Evolutionary conservation across 495 filamentous ascomycete genomes (phyloP).

Genomic region (Xylaria longipes): DNA sequence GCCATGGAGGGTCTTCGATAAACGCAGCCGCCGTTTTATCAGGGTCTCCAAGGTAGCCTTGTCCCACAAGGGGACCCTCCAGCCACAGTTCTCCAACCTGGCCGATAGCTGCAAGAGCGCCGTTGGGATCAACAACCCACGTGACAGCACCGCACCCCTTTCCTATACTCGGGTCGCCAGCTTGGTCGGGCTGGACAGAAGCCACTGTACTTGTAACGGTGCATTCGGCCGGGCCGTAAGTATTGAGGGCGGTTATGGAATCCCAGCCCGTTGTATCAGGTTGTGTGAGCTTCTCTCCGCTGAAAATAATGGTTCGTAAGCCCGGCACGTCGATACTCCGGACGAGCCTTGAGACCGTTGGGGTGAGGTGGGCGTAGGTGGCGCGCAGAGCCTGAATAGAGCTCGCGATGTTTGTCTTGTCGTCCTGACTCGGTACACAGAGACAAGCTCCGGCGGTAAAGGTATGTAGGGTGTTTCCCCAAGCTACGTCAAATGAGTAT

Average conservation of each 20-base stretch:
- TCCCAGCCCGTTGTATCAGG: conserved; percentile 30
- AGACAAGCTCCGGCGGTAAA: conserved; percentile 51
- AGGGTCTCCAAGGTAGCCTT: conserved; percentile 31
- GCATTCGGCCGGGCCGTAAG: conserved; percentile 42
- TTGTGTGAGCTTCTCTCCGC: conserved; percentile 44
- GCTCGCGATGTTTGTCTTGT: conserved; percentile 34
- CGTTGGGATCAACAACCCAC: conserved; percentile 65
- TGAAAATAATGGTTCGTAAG: conserved; percentile 49
- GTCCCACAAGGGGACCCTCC: conserved; percentile 62
- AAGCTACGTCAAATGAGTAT: conserved; percentile 64
- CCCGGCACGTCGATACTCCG: conserved; percentile 48
- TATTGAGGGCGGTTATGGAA: conserved; percentile 41
- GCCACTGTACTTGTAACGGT: conserved; percentile 40
- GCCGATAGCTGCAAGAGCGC: conserved; percentile 69
- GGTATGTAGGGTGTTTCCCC: conserved; percentile 62
- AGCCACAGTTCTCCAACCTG: conserved; percentile 79
- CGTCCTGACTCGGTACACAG: conserved; percentile 43
- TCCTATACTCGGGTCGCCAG: conserved; percentile 41
- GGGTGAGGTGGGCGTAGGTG: conserved; percentile 60
- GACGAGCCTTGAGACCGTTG: conserved; percentile 47
- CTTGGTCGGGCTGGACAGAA: not conserved
- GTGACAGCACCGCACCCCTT: conserved; percentile 41
- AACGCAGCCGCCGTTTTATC: conserved; percentile 41
- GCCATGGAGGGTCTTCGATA: conserved; percentile 50
- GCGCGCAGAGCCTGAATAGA: conserved; percentile 52